phyloP scores from a whole-genome alignment of 805 yeast species.

The Candida endomychidarum region DNA sequence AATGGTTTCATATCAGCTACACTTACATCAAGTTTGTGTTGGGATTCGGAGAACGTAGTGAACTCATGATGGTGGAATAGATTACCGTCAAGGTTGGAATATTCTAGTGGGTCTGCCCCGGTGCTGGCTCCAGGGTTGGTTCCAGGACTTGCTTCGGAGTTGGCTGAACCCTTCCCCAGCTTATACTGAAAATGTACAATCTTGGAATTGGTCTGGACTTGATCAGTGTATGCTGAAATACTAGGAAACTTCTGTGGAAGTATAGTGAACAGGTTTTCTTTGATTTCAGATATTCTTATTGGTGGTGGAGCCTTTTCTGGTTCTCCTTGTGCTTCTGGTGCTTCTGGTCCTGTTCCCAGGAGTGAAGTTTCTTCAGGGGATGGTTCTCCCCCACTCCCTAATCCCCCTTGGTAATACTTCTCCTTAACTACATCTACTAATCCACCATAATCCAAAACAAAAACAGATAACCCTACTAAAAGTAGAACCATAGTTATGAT shows the following conservation, averaged over 20 bases:
- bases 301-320: too few relatives aligned
- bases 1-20: constrained; percentile 1
- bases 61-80: constrained; percentile 3
- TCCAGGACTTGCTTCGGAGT: not conserved
- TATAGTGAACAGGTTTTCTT: not conserved
- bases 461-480: not conserved
- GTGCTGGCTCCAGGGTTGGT: too few relatives aligned
- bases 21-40: constrained; percentile 1
- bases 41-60: not conserved
- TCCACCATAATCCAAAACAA: constrained; percentile 2
- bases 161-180: too few relatives aligned
- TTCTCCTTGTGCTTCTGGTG: not conserved
- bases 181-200: not conserved
- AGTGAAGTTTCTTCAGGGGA: not conserved
- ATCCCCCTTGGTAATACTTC: not conserved
- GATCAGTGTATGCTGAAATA: not conserved
- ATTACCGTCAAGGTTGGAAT: not conserved
- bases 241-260: constrained; percentile 1
- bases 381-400: not conserved
- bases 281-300: not conserved
- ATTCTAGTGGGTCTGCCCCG: constrained; percentile 1
- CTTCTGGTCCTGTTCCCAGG: not conserved
- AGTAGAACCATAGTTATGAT: not conserved
- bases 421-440: constrained; percentile 2
- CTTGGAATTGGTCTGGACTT: not conserved